Evolutionary conservation across 164 flowering plant species (phyloP).

Genomic region (Brasenia schreberi): DNA sequence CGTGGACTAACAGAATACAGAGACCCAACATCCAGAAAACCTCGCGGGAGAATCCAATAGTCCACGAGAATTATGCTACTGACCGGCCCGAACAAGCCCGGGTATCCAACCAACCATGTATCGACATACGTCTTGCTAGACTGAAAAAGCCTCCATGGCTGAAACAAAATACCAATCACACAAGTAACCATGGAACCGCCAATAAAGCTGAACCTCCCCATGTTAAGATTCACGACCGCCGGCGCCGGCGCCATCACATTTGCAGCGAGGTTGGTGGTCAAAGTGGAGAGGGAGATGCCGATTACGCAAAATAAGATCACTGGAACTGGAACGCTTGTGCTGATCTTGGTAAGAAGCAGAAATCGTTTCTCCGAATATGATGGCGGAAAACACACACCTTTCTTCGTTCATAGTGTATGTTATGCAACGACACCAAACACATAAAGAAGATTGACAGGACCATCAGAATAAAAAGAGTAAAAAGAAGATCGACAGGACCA

Average conservation of each 20-base stretch:
- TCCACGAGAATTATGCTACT: not conserved
- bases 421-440: no score
- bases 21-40: not conserved
- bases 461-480: no score
- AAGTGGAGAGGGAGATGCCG: not conserved
- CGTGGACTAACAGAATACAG: not conserved
- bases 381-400: no score
- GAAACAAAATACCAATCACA: not conserved
- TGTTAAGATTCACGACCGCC: not conserved
- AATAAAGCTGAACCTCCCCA: not conserved
- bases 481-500: no score
- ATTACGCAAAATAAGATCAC: not conserved
- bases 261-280: not conserved
- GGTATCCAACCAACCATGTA: not conserved
- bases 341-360: not conserved
- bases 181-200: not conserved
- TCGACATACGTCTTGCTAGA: not conserved
- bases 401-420: no score
- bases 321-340: no score
- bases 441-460: no score
- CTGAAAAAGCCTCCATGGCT: not conserved
- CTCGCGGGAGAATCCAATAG: not conserved
- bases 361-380: not conserved
- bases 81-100: not conserved
- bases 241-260: not conserved